Conservation (phyloP, 2,329 filamentous ascomycete species). For the Fusarium sp. region DNA sequence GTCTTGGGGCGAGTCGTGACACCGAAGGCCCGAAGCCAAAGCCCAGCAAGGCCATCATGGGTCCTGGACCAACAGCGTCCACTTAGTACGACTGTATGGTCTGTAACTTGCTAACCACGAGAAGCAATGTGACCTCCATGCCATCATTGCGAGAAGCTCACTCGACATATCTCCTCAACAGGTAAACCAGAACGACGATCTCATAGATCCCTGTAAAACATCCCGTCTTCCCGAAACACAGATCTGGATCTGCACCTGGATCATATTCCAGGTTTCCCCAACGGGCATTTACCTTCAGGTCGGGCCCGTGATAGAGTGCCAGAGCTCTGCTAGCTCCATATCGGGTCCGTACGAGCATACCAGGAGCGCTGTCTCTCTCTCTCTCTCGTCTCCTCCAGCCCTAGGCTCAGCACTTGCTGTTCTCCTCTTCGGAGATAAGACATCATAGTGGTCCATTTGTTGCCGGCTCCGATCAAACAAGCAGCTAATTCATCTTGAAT, state of each 20-base stretch:
- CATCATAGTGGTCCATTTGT: neutral
- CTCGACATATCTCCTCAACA: neutral
- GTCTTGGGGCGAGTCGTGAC: neutral
- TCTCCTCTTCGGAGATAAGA: neutral
- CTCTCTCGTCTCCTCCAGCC: neutral
- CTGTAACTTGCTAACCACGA: neutral
- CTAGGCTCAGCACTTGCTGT: conserved; percentile 19
- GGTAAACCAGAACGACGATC: neutral
- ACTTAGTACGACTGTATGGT: neutral
- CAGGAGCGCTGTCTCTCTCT: neutral
- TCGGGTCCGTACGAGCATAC: neutral
- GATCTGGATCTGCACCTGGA: conserved; percentile 4
- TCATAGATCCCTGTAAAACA: conserved; percentile 1
- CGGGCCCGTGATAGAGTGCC: conserved; percentile 1
- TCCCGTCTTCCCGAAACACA: conserved; percentile 17
- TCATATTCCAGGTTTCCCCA: conserved; percentile 27
- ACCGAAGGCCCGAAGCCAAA: conserved; percentile 2
- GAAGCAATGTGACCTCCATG: neutral
- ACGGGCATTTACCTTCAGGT: neutral
- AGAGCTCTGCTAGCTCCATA: conserved; percentile 6
- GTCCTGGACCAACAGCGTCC: neutral
- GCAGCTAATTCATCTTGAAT: neutral
- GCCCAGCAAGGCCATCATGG: neutral
- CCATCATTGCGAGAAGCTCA: neutral
- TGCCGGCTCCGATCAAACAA: neutral